A percentile compares a stretch with the other conserved stretches of the same genome.
Evolutionary conservation across 2,329 filamentous ascomycete genomes (phyloP).

Genomic region (Botrytis porri): DNA sequence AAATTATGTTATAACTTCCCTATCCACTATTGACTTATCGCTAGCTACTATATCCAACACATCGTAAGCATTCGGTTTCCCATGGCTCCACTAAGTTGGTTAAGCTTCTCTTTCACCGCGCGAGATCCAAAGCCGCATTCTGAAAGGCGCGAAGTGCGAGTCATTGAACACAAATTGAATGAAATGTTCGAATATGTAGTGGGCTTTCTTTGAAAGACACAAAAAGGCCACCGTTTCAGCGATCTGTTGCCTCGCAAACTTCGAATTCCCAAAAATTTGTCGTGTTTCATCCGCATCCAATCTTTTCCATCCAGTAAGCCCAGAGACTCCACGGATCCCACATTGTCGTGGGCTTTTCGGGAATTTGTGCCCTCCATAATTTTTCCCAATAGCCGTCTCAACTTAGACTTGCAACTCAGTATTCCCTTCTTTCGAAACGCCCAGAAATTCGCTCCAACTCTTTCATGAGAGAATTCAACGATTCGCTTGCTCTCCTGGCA

Average conservation of each 20-base stretch:
- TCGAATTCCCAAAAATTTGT: background rate
- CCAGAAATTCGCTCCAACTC: conserved; percentile 6
- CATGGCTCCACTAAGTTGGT: background rate
- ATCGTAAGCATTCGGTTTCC: background rate
- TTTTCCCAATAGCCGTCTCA: background rate
- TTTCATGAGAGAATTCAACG: conserved; percentile 3
- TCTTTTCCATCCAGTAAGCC: no score
- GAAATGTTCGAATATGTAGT: background rate
- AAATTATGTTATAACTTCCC: background rate
- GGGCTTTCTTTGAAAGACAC: no score
- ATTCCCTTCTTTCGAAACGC: conserved; percentile 4
- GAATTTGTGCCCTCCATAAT: background rate
- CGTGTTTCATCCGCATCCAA: background rate
- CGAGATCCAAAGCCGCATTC: background rate
- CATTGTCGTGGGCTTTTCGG: no score
- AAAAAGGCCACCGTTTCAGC: background rate
- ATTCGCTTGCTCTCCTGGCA: conserved; percentile 1
- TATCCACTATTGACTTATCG: no score
- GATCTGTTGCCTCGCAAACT: background rate
- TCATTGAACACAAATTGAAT: no score
- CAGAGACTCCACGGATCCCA: background rate
- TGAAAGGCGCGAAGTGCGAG: background rate
- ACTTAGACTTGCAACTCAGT: background rate
- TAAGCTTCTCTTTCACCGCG: background rate
- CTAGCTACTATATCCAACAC: background rate